A percentile compares a stretch with the other conserved stretches of the same genome.
Evolutionary conservation across 495 filamentous ascomycete species (phyloP).

Genomic region (Penicillium fimorum): DNA sequence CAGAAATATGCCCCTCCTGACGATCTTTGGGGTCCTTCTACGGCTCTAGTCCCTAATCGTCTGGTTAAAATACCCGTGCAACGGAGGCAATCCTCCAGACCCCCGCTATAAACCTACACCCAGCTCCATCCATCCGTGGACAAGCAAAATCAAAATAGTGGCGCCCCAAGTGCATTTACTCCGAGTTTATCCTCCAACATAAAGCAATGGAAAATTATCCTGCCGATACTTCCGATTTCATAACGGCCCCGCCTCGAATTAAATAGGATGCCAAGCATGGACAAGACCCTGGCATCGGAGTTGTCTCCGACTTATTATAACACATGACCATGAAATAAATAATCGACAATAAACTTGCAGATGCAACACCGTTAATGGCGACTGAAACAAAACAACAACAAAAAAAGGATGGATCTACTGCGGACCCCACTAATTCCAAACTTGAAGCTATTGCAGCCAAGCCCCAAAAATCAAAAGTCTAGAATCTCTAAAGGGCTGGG

Average conservation of each 20-base stretch:
- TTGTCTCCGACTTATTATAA: background rate
- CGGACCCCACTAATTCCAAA: conserved; percentile 5
- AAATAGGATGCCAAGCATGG: background rate
- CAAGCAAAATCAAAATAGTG: background rate
- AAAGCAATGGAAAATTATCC: background rate
- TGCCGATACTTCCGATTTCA: conserved; percentile 4
- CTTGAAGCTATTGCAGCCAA: conserved; percentile 8
- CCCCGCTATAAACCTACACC: conserved; percentile 5
- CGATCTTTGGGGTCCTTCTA: conserved; percentile 10
- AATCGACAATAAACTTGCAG: background rate
- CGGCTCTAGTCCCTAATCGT: conserved; percentile 4
- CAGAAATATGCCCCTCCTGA: conserved; percentile 9
- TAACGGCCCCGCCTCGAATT: background rate
- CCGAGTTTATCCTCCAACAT: background rate
- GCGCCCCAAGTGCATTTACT: background rate
- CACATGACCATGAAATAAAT: background rate
- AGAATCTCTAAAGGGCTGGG: conserved; percentile 12
- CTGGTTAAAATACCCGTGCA: conserved; percentile 4
- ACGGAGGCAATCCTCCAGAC: background rate
- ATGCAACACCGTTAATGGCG: conserved; percentile 1
- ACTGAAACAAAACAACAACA: background rate
- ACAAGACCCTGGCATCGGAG: background rate
- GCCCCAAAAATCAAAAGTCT: conserved; percentile 7
- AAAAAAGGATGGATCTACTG: conserved; percentile 3
- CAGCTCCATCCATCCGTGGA: background rate